Percentiles rank a stretch among this genome's conserved stretches.
Evolutionary conservation across 225 moss, liverwort and hornwort genomes (phyloP).

Genomic region (Takakia lepidozioides): DNA sequence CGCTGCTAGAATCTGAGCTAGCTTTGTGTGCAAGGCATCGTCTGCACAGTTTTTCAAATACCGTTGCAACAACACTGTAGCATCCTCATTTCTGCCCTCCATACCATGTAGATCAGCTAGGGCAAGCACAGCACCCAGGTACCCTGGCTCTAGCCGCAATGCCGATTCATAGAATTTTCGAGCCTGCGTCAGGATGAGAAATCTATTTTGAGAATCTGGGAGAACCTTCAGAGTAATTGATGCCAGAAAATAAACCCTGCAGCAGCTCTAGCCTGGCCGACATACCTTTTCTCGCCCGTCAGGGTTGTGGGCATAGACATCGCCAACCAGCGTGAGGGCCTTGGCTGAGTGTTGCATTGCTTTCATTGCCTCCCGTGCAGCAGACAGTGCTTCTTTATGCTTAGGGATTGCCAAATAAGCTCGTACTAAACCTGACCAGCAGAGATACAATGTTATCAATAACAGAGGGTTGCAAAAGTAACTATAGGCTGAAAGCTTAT

Average conservation of each 20-base stretch:
- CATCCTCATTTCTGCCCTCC: slow-evolving; percentile 83
- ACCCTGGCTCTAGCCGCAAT: slow-evolving; percentile 74
- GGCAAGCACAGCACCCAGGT: slow-evolving; percentile 79
- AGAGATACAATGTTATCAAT: slow-evolving; percentile 6
- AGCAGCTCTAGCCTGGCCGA: too few species aligned
- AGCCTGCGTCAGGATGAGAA: slow-evolving; percentile 39
- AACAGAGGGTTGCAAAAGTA: neutral
- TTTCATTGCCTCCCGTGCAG: slow-evolving; percentile 95
- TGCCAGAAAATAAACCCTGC: too few species aligned
- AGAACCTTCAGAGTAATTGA: too few species aligned
- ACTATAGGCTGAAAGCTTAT: neutral
- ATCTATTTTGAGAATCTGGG: too few species aligned
- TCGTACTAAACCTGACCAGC: slow-evolving; percentile 64
- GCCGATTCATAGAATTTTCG: slow-evolving; percentile 94
- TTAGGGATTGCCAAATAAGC: slow-evolving; percentile 86
- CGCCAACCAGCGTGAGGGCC: slow-evolving; percentile 81
- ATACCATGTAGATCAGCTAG: slow-evolving; percentile 71
- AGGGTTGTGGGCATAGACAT: slow-evolving; percentile 80
- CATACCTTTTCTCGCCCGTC: slow-evolving; percentile 83
- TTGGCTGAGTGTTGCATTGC: slow-evolving; percentile 97
- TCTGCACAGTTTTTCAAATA: slow-evolving; percentile 82
- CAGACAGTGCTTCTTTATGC: slow-evolving; percentile 83
- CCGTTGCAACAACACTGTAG: slow-evolving; percentile 58
- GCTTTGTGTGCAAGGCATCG: slow-evolving; percentile 80
- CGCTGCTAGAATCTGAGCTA: slow-evolving; percentile 75